Conservation (phyloP, 2,329 filamentous ascomycete genomes). For the Aspergillus arachidicola region DNA sequence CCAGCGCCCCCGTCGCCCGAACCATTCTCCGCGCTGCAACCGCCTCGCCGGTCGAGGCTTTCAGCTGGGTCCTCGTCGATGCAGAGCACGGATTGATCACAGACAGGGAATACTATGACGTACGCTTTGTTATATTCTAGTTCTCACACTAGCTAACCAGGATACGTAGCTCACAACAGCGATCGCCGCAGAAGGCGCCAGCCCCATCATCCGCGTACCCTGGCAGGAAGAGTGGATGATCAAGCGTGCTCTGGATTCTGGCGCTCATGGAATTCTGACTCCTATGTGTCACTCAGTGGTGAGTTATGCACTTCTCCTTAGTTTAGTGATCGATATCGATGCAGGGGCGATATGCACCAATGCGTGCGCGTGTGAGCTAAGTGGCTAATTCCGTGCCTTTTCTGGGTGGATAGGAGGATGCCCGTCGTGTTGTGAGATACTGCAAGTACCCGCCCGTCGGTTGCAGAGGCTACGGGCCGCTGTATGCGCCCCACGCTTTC, state of each 20-base stretch:
- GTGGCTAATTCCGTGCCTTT: neutral
- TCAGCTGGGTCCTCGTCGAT: constrained; percentile 44
- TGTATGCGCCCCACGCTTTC: constrained; percentile 37
- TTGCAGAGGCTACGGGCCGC: constrained; percentile 38
- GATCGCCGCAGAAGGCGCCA: constrained; percentile 35
- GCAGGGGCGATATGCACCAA: too few species aligned
- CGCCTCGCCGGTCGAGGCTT: constrained; percentile 18
- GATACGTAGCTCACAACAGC: constrained; percentile 27
- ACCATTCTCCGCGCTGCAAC: constrained; percentile 34
- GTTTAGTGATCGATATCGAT: too few species aligned
- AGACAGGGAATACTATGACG: constrained; percentile 42
- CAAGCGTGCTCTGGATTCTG: constrained; percentile 43
- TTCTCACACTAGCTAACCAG: neutral
- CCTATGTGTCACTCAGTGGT: constrained; percentile 38
- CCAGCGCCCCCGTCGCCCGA: constrained; percentile 34
- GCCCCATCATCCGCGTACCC: constrained; percentile 39
- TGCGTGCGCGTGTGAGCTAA: neutral
- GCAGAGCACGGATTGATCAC: constrained; percentile 45
- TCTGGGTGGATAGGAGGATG: constrained; percentile 26
- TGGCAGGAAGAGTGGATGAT: constrained; percentile 43
- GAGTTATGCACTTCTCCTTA: neutral
- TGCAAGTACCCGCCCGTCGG: constrained; percentile 37
- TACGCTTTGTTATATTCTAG: neutral
- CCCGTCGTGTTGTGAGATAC: constrained; percentile 32
- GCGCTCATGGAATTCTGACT: constrained; percentile 41